Base-by-base conservation (phyloP, 2,329 filamentous ascomycete genomes). In the Trichophyton verrucosum region DNA sequence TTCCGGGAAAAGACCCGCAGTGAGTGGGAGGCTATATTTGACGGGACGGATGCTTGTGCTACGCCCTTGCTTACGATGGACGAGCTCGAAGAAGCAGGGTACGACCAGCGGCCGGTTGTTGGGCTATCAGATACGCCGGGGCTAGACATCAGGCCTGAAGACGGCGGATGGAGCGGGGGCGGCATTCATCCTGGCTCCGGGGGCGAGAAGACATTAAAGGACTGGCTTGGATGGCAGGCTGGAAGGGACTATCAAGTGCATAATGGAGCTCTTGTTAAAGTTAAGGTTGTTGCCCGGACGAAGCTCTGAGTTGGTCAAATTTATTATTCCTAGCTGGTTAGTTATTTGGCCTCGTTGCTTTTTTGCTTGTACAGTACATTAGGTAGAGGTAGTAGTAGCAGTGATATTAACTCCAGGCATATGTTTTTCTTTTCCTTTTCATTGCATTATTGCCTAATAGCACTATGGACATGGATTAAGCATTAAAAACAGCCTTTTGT, bases 11-110 rank as follows among this genome's bases (percentile, higher is more conserved):
- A 85, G 75, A 87, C 86, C 3, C 80, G 91, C 38, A 70, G 74
- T 0, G 86, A 95, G 71, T 97, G 92, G 92, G 92, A 96, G 74
- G 71, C 63, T 2, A 77, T 95, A 4, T 97, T 96, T 71, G 89
- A 95, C 71, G 89, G 88, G 9, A 94, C 88, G 0, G 92, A 97
- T 75, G 92, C 92, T 1, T 97, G 92, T 72, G 90, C 87, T 64
- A 90, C 89, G n/a, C 92, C 92, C 0, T 88, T 97, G 1, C 76
- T 96, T 47, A 85, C 85, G 38, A 88, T 90, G 65, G 69, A 66
- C 0, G 91, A 96, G 74, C 77, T 96, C 49, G 82, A 89, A 68
- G 65, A 71, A n/a, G 75, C 71, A 20, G 80, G 79, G 0, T 84
- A 73, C 64, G 75, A 78, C 36, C 77, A 78, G 61, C 68, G 76